Conservation (phyloP, 805 yeast species). For the Candida maris region DNA sequence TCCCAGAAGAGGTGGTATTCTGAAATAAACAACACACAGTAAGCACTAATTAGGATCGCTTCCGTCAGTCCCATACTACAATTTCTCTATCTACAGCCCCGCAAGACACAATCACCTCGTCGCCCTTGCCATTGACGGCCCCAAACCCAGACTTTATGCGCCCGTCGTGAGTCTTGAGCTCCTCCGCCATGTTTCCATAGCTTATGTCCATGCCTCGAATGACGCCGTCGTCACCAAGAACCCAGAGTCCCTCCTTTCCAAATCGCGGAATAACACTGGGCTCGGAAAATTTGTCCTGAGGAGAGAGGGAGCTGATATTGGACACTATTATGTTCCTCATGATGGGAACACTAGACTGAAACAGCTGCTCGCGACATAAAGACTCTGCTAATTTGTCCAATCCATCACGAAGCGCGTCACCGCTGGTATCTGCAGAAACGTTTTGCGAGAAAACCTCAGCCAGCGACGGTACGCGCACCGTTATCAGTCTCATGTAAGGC, state of each 20-base stretch:
- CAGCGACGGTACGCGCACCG: constrained; percentile 43
- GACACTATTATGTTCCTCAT: constrained; percentile 36
- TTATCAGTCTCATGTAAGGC: constrained; percentile 69
- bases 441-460: constrained; percentile 14
- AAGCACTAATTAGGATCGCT: too few species aligned
- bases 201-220: constrained; percentile 56
- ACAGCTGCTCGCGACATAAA: constrained; percentile 15
- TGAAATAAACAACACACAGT: constrained; percentile 28
- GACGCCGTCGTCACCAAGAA: constrained; percentile 65
- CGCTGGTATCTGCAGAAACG: too few species aligned
- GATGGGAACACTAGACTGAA: constrained; percentile 26
- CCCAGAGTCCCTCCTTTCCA: constrained; percentile 52
- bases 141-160: constrained; percentile 44
- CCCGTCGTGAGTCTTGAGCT: constrained; percentile 38
- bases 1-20: constrained; percentile 66
- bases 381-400: constrained; percentile 5
- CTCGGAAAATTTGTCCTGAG: constrained; percentile 65
- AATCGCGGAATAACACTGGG: constrained; percentile 36
- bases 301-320: constrained; percentile 49
- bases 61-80: constrained; percentile 26
- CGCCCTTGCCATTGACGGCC: constrained; percentile 23
- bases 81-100: constrained; percentile 46
- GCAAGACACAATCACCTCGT: constrained; percentile 43
- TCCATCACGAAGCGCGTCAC: constrained; percentile 3
- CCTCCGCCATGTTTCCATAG: constrained; percentile 34